Percentiles rank a stretch among this genome's conserved stretches.
Evolutionary conservation across 495 filamentous ascomycete species (phyloP).

Genomic region (Sordaria brevicollis): DNA sequence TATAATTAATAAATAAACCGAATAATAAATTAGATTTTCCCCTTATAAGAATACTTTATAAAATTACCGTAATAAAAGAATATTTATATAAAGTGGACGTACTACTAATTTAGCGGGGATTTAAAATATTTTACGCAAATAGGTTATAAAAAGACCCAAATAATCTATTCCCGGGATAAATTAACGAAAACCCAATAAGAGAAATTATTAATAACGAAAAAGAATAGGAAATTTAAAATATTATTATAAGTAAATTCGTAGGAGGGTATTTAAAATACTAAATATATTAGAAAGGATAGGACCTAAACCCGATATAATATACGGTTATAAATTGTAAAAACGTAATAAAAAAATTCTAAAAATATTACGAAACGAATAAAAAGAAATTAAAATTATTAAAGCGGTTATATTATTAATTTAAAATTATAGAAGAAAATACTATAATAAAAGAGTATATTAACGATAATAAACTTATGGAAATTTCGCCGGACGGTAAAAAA

Average conservation of each 20-base stretch:
- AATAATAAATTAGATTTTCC: slow-evolving; percentile 6
- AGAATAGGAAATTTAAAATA: slow-evolving; percentile 1
- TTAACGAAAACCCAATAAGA: neutral
- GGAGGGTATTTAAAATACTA: neutral
- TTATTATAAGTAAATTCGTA: neutral
- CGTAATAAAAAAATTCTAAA: neutral
- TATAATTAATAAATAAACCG: neutral
- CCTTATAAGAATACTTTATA: neutral
- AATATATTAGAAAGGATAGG: neutral
- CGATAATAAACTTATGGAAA: too few relatives aligned
- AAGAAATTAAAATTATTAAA: neutral
- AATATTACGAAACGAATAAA: neutral
- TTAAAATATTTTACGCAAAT: neutral
- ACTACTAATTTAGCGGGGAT: neutral
- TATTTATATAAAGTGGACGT: slow-evolving; percentile 2
- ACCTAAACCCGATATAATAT: neutral
- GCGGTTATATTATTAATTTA: too few relatives aligned
- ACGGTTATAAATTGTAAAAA: neutral
- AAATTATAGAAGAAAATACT: too few relatives aligned
- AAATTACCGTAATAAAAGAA: neutral
- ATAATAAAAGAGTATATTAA: too few relatives aligned
- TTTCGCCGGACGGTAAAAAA: neutral
- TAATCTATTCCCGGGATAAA: slow-evolving; percentile 2
- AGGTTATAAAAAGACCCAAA: neutral
- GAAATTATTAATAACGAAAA: neutral